Evolutionary conservation across 75 land plant genomes (phyloP).

Genomic region (Sequoiadendron giganteum): DNA sequence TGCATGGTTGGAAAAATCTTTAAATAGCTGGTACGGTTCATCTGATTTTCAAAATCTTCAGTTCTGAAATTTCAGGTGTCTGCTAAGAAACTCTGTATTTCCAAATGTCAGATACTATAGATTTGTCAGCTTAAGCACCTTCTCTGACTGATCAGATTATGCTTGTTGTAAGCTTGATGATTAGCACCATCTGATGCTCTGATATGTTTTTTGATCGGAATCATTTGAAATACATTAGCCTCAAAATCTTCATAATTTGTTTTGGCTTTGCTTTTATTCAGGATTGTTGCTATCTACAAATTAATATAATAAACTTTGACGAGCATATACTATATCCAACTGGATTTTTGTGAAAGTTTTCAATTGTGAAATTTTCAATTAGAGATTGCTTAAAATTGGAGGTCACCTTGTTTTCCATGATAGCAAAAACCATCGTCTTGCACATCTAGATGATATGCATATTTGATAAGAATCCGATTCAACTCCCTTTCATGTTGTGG

Average conservation of each 20-base stretch:
- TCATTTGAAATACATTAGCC: not conserved
- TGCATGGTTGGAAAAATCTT: not conserved
- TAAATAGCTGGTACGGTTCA: not conserved
- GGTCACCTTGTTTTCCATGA: not conserved
- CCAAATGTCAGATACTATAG: not conserved
- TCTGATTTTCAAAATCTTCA: not conserved
- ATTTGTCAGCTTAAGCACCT: not conserved
- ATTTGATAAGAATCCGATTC: not conserved
- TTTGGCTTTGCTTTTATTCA: not conserved
- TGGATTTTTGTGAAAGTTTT: not conserved
- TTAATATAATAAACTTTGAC: not conserved
- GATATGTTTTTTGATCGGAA: not conserved
- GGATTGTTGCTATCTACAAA: not conserved
- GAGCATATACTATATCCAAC: not conserved
- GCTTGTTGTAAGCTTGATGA: not conserved
- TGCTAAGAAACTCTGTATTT: not conserved
- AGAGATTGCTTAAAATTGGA: not conserved
- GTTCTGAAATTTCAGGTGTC: not conserved
- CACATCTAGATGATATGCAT: not conserved
- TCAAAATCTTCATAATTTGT: not conserved
- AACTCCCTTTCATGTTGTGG: not conserved
- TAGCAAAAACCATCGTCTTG: not conserved
- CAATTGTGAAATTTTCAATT: too few species aligned
- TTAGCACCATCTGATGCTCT: not conserved
- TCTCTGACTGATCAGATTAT: not conserved